Base-by-base conservation (phyloP, 805 yeast genomes). In the Lipomyces spencermartinsiae region DNA sequence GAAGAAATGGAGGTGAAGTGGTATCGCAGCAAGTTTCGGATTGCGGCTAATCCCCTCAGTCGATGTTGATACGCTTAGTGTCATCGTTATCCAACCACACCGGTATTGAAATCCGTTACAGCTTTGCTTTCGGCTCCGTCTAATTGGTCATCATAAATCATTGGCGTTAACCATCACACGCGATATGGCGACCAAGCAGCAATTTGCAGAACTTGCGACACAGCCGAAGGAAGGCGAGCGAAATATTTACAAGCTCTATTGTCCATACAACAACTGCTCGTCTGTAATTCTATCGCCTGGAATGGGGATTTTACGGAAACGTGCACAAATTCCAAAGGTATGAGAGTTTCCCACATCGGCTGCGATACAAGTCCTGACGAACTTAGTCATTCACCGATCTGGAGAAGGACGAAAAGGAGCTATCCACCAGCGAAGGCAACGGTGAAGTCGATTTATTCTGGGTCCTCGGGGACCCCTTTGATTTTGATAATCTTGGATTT, bases 401-500 rank as follows among this genome's bases (percentile, higher is more conserved):
- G 16, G 61, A 37, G 19, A 9, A n/a, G 22, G 35, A 14, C 57
- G 58, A 55, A 37, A 55, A 55, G 58, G 22, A 31, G 19, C 37
- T 10, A 10, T 10, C 19, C 59, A 19, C n/a, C 51, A 35, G 14
- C 29, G 57, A 22, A 19, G n/a, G 62, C 39, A 58, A 58, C 54
- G 60, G 19, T 19, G 34, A 53, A 19, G 54, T 35, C 12, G 64
- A 22, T 14, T 59, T 68, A 31, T 71, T 66, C 65, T 71, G 70
- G 70, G 59, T 59, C 16, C 59, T 71, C 35, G 35, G 57, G 14
- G 74, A 71, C 54, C 74, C 74, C 14, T 71, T 71, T 53, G 72
- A 67, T 16, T 71, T 71, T 37, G 74, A 71, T 49, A 71, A 71
- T 59, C 57, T 71, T 25, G 73, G 74, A 14, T 72, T 71, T 62